phyloP scores from a whole-genome alignment of 495 filamentous ascomycete species.

The Trypethelium eluteriae region DNA sequence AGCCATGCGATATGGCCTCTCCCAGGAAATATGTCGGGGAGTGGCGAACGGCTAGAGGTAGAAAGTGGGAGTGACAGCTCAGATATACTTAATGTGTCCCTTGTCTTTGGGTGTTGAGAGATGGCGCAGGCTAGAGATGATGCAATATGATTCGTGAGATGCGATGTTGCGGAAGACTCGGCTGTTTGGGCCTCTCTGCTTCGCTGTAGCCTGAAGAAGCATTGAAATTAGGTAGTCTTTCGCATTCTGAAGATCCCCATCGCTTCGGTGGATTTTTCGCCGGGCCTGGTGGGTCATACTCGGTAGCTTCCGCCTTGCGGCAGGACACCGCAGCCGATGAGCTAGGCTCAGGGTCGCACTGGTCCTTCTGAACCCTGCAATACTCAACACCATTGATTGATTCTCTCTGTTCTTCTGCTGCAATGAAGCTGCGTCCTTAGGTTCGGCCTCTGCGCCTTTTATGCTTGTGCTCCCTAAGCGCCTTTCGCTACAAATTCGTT shows the following conservation, averaged over 20 bases:
- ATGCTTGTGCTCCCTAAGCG: neutral
- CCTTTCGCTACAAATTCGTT: neutral
- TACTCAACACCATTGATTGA: neutral
- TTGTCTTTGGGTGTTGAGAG: neutral
- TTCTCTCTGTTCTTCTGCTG: neutral
- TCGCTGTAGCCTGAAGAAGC: too few species aligned
- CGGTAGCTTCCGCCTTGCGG: too few species aligned
- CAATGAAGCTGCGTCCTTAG: neutral
- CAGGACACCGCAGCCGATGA: too few species aligned
- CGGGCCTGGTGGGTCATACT: too few species aligned
- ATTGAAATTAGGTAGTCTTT: too few species aligned
- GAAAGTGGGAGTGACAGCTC: neutral
- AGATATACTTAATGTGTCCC: neutral
- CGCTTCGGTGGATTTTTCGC: too few species aligned
- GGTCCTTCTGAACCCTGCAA: neutral
- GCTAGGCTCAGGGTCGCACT: neutral
- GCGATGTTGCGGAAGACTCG: too few species aligned
- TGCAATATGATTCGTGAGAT: too few species aligned
- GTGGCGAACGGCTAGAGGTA: neutral
- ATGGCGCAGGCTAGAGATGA: too few species aligned
- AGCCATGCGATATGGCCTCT: neutral
- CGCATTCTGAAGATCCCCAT: too few species aligned
- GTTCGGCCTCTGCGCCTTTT: neutral
- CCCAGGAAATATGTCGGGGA: neutral
- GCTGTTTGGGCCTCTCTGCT: too few species aligned